Percentiles rank a stretch among this genome's conserved stretches.
phyloP scores from a whole-genome alignment of 192 early-diverging fungal genomes.

The Rhizoclosmatium sp. region DNA sequence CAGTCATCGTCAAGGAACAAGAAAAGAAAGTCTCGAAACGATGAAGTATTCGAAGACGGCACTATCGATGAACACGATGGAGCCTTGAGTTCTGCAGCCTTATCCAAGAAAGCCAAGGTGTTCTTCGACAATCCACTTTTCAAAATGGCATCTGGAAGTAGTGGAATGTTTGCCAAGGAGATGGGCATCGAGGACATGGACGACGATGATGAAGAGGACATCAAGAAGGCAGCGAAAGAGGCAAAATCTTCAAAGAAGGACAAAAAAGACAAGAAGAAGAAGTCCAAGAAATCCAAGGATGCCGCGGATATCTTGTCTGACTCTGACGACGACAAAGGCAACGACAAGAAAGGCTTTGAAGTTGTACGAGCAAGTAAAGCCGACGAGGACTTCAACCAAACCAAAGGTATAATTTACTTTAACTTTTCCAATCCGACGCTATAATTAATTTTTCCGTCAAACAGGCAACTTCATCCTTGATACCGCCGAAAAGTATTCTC shows the following conservation, averaged over 20 bases:
- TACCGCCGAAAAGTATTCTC: slow-evolving; percentile 91
- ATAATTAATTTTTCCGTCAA: background rate
- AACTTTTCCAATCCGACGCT: background rate
- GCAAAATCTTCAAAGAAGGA: slow-evolving; percentile 30
- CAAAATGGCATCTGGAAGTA: slow-evolving; percentile 61
- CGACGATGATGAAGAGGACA: slow-evolving; percentile 44
- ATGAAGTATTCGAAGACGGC: slow-evolving; percentile 64
- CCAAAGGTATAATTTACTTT: slow-evolving; percentile 14
- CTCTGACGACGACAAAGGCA: slow-evolving; percentile 62
- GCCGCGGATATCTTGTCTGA: background rate
- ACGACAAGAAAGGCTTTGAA: slow-evolving; percentile 62
- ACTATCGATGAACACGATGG: slow-evolving; percentile 57
- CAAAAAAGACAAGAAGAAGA: slow-evolving; percentile 22
- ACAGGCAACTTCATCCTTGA: slow-evolving; percentile 67
- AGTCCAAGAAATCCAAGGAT: background rate
- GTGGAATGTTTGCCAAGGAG: slow-evolving; percentile 47
- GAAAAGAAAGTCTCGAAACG: slow-evolving; percentile 53
- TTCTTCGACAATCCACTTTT: slow-evolving; percentile 98
- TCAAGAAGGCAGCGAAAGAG: slow-evolving; percentile 18
- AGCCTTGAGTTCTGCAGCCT: slow-evolving; percentile 48
- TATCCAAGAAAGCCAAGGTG: slow-evolving; percentile 85
- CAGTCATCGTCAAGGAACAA: background rate
- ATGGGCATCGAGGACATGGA: slow-evolving; percentile 41
- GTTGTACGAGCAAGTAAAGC: slow-evolving; percentile 45
- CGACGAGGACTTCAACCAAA: slow-evolving; percentile 40